Evolutionary conservation across 805 yeast genomes (phyloP), one percentile per base, ranked within the genome.

Genomic region (Saccharomycopsis capsularis): DNA sequence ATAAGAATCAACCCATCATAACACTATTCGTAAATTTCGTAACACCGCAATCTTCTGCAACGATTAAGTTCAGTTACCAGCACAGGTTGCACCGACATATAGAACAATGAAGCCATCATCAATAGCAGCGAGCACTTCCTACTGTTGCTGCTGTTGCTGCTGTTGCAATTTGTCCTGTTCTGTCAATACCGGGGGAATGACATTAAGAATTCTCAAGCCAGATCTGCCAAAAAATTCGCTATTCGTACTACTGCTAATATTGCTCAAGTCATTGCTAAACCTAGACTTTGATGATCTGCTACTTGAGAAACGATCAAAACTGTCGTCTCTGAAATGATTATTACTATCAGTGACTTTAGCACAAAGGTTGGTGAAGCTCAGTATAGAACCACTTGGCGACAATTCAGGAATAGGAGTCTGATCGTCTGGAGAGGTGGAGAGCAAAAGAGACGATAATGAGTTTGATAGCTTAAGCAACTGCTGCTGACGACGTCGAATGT

Each of bases 401-500:
- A 34, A 5, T 9, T 9, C 19, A 7, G 32, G n/a, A 9, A 29
- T 9, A 29, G 32, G 32, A 29, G 32, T 29, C 13, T 29, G 32
- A 29, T 29, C 32, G 7, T 7, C 32, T 34, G 38, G 38, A 11
- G 13, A 9, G 5, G 38, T 38, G 15, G 44, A 39, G 3, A 46
- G 24, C n/a, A 46, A 36, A 18, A 46, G 30, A 29, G 49, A 46
- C 16, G 49, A 46, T 23, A 46, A 32, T 3, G 49, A 46, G 23
- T 46, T 39, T n/a, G 49, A 46, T 6, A 46, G 32, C 25, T 46
- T 46, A 6, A 46, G 15, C 37, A 46, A 46, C 5, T 39, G 30
- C 39, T 46, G 49, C 24, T 46, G 49, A n/a, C 22, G 42, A 22
- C 16, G 29, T 4, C 39, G 44, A 19, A 46, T 22, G 11, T 40